phyloP scores from a whole-genome alignment of 1,284 basidiomycete species.

The Albatrellus sp. region DNA sequence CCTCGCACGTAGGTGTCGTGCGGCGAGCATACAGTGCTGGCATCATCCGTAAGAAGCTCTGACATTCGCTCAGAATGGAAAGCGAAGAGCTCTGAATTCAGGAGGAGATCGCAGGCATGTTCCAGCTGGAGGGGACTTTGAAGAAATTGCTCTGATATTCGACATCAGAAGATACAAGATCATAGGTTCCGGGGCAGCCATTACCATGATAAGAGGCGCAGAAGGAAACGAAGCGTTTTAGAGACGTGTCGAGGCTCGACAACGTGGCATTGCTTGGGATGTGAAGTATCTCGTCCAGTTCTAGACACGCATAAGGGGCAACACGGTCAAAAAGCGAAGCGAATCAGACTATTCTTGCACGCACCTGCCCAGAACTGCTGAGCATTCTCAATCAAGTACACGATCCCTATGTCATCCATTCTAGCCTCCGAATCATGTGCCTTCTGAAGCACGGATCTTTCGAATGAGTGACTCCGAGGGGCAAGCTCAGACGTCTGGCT shows the following conservation, averaged over 20 bases:
- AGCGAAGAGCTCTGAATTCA: conserved; percentile 74
- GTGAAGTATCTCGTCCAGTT: conserved; percentile 73
- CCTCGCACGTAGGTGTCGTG: no score
- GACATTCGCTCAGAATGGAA: conserved; percentile 88
- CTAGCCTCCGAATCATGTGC: neutral
- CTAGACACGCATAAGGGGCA: conserved; percentile 26
- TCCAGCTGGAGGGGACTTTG: conserved; percentile 71
- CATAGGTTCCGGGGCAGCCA: conserved; percentile 16
- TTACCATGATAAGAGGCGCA: conserved; percentile 78
- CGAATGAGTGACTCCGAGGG: no score
- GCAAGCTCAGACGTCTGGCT: no score
- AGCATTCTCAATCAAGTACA: conserved; percentile 69
- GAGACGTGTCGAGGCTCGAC: conserved; percentile 62
- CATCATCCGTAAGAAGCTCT: conserved; percentile 61
- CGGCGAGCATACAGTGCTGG: conserved; percentile 36
- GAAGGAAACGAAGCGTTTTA: conserved; percentile 67
- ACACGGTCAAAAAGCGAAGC: neutral
- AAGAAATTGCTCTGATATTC: conserved; percentile 63
- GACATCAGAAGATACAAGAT: neutral
- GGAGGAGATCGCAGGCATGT: conserved; percentile 62
- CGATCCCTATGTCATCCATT: conserved; percentile 44
- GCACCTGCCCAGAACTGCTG: conserved; percentile 81
- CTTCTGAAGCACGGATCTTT: no score
- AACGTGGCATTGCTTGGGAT: conserved; percentile 59
- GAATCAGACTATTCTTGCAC: conserved; percentile 14